Percentiles rank a stretch among this genome's conserved stretches.
phyloP scores from a whole-genome alignment of 2,329 filamentous ascomycete species.

The Fonsecaea pedrosoi region DNA sequence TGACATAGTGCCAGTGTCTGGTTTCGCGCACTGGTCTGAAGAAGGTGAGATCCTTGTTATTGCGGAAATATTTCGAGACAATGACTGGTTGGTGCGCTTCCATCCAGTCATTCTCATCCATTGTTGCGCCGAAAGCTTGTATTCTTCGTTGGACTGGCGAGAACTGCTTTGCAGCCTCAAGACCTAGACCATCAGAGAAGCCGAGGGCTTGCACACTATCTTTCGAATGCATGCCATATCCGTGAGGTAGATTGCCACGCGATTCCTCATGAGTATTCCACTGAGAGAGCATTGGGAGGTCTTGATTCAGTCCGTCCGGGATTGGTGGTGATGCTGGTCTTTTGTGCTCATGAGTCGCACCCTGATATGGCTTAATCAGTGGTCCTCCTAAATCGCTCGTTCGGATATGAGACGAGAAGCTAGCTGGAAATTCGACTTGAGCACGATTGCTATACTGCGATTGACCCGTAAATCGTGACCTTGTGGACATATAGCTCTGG shows the following conservation, averaged over 20 bases:
- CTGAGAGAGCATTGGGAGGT: neutral
- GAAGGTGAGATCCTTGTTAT: constrained; percentile 16
- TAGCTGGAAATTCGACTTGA: neutral
- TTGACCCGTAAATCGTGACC: neutral
- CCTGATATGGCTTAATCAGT: neutral
- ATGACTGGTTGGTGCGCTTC: constrained; percentile 12
- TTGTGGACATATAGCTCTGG: neutral
- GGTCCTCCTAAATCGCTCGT: neutral
- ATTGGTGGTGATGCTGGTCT: neutral
- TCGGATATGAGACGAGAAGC: neutral
- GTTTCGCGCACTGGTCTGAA: constrained; percentile 14
- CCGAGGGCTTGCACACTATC: constrained; percentile 14
- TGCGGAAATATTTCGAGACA: constrained; percentile 22
- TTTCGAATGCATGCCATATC: neutral
- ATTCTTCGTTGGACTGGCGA: constrained; percentile 21
- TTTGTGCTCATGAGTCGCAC: neutral
- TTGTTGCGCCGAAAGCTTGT: constrained; percentile 19
- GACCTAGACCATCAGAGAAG: neutral
- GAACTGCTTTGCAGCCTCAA: neutral
- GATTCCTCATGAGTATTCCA: neutral
- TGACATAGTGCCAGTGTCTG: constrained; percentile 8
- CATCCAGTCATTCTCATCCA: constrained; percentile 14
- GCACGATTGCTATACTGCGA: neutral
- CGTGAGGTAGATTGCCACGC: neutral
- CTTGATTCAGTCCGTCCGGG: neutral